phyloP scores from a whole-genome alignment of 2,329 filamentous ascomycete genomes.

The Rutstroemia sp. region DNA sequence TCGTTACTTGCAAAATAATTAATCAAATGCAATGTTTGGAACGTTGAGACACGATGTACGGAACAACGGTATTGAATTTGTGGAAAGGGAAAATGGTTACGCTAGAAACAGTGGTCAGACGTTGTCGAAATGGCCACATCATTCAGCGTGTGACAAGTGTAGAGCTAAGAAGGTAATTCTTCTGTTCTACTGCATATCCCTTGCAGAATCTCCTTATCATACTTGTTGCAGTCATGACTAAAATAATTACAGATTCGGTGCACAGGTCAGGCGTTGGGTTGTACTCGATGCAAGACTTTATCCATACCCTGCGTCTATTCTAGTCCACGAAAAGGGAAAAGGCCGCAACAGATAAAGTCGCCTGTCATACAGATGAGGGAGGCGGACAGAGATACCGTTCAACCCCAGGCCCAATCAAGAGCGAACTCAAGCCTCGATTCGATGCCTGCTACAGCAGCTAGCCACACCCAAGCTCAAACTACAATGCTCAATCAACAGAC shows the following conservation, averaged over 20 bases:
- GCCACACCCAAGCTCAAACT: not conserved
- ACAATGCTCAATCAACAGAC: not conserved
- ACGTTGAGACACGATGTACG: not conserved
- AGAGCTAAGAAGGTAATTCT: not conserved
- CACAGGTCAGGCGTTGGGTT: not conserved
- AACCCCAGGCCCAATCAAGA: not conserved
- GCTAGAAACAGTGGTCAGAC: not conserved
- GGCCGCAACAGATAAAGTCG: not conserved
- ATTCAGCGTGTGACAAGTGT: not conserved
- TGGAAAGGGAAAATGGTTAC: not conserved
- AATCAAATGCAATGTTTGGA: not conserved
- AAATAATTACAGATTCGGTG: not conserved
- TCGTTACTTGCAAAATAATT: not conserved
- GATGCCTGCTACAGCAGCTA: not conserved
- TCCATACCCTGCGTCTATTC: not conserved
- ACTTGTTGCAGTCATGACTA: not conserved
- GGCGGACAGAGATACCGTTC: not conserved
- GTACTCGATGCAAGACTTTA: not conserved
- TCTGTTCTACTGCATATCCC: not conserved
- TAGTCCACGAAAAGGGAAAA: not conserved
- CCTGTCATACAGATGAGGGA: not conserved
- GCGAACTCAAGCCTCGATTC: not conserved
- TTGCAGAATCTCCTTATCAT: not conserved
- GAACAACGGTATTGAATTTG: not conserved
- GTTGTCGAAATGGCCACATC: not conserved